Conservation (phyloP, 441 rosid species). For the Populus hybrid region DNA sequence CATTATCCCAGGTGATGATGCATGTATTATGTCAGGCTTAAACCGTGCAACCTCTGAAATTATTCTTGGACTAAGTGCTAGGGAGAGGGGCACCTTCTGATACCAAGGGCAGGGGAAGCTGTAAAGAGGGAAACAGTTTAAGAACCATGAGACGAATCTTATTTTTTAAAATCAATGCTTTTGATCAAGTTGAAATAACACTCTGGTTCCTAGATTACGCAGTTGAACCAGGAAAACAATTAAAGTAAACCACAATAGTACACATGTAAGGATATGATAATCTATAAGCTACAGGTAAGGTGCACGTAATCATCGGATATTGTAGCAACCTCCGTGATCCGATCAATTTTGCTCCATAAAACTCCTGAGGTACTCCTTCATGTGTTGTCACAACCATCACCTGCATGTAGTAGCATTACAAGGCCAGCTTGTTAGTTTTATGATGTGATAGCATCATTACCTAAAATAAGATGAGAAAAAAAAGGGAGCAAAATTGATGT, state of each 20-base stretch:
- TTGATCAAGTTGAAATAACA: constrained; percentile 1
- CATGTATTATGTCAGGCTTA: constrained; percentile 96
- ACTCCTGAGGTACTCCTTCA: constrained; percentile 95
- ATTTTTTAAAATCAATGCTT: not conserved
- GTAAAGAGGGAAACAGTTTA: constrained; percentile 22
- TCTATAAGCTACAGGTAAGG: not conserved
- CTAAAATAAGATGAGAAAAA: not conserved
- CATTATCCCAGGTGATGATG: constrained; percentile 98
- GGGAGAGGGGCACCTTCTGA: constrained; percentile 92
- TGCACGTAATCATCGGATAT: not conserved
- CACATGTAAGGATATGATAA: not conserved
- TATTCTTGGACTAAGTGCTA: constrained; percentile 97
- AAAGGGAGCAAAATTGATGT: not conserved
- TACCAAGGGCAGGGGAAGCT: constrained; percentile 96
- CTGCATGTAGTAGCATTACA: constrained; percentile 31
- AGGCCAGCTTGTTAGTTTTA: constrained; percentile 16
- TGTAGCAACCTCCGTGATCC: constrained; percentile 76
- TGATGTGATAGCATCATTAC: not conserved
- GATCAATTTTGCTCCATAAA: constrained; percentile 90
- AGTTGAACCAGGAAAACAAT: not conserved
- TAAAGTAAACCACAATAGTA: not conserved
- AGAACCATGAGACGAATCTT: constrained; percentile 8
- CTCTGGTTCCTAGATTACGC: not conserved
- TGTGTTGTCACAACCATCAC: constrained; percentile 96
- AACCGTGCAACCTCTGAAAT: constrained; percentile 94